Evolutionary conservation across 1,139 yeast species (phyloP), one percentile per base, ranked within the genome.

Genomic region (Taphrina confusa): DNA sequence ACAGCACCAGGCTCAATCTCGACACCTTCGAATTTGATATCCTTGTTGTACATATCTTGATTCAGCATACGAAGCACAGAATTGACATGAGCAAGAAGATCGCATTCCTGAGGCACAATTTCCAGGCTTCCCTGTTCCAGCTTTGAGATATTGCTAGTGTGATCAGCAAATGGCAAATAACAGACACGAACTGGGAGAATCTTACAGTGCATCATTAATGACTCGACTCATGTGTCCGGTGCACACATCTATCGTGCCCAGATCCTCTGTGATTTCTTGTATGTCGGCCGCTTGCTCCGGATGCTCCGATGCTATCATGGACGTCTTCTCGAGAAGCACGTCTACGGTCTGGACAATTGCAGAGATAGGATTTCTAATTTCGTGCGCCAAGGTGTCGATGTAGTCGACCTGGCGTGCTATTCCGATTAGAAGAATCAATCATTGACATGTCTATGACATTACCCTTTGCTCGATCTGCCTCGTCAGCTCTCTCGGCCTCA

Each of bases 351-450:
- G 64, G n/a, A 51, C 50, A 28, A 63, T 57, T 1, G 63, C 65
- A 4, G 52, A 62, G 23, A 62, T 50, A 2, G 66, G 66, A 44
- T 64, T 64, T 4, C 66, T 58, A 54, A 64, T 61, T 39, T 64
- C 66, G 30, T 64, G 66, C 4, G 66, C 63, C 11, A 63, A 54
- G 30, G 65, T 62, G 33, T 64, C 66, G 20, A 64, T 62, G 36
- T 63, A 64, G 42, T 64, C 64, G 22, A 63, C 62, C 22, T 63
- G 66, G 39, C 64, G 64, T 23, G 52, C 52, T 45, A 30, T 3
- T 11, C 2, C 3, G 11, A 14, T 45, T 37, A 45, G 50, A 18
- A 37, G 25, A 37, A 18, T 8, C 9, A 8, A 3, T 37, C 31
- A 14, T 25, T 4, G 6, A 33, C 6, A 8, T 16, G 31, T 5